A percentile compares a stretch with the other conserved stretches of the same genome.
Evolutionary conservation across 2,329 filamentous ascomycete species (phyloP).

Genomic region (Pseudogymnoascus sp.): DNA sequence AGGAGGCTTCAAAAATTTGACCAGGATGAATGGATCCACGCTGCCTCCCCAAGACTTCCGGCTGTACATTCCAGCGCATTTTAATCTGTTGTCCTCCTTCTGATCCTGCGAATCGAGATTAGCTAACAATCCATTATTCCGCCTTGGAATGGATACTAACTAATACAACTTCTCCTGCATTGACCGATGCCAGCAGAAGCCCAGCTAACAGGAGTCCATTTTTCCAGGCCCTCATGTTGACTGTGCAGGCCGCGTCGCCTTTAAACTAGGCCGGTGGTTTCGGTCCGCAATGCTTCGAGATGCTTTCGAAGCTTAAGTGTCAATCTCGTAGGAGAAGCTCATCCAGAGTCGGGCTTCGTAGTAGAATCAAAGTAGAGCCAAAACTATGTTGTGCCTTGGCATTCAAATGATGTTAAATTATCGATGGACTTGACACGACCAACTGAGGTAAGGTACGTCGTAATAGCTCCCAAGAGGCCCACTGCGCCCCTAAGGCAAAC

Average conservation of each 20-base stretch:
- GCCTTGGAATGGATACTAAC: conserved; percentile 33
- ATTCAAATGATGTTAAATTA: neutral
- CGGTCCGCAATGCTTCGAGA: conserved; percentile 6
- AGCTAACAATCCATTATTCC: neutral
- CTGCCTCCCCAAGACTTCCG: conserved; percentile 80
- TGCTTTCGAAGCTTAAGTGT: neutral
- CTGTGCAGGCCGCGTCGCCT: conserved; percentile 17
- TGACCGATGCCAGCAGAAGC: conserved; percentile 47
- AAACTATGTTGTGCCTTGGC: neutral
- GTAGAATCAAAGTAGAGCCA: neutral
- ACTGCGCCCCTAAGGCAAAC: conserved; percentile 8
- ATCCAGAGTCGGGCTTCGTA: conserved; percentile 2
- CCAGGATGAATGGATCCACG: conserved; percentile 80
- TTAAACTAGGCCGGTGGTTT: conserved; percentile 14
- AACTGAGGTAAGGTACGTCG: conserved; percentile 4
- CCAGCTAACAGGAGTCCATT: conserved; percentile 45
- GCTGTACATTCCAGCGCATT: conserved; percentile 91
- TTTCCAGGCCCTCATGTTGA: conserved; percentile 49
- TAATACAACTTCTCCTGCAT: conserved; percentile 52
- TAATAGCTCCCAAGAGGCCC: conserved; percentile 7
- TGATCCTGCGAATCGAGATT: conserved; percentile 52
- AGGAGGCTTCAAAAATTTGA: conserved; percentile 62
- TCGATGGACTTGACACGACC: conserved; percentile 5
- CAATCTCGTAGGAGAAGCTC: conserved; percentile 1
- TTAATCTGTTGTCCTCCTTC: conserved; percentile 68